Evolutionary conservation across 139 green algal species (phyloP), one percentile per base, ranked within the genome.

Genomic region (Chloropicon primus): DNA sequence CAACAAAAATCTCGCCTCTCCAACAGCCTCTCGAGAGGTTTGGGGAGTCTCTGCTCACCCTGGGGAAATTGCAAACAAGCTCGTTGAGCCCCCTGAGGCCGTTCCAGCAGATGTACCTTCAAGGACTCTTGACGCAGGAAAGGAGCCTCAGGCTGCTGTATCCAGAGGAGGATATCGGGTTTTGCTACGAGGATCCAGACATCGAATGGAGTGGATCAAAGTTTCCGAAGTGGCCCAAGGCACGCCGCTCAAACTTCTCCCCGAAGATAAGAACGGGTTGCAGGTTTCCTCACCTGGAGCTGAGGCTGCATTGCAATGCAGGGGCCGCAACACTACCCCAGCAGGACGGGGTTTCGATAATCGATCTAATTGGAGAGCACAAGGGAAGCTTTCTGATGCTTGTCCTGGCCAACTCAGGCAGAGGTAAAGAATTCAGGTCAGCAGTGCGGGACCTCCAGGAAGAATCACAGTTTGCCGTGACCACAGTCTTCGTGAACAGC

Each of bases 161-260:
- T 77, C 93, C 94, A 0, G 82, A 80, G 2, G 90, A 97, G 72
- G 94, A 98, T 84, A 82, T 98, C 1, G 94, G 94, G 0, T 96
- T 92, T 77, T 24, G 82, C 2, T 98, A 96, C 41, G 78, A 76
- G 22, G 76, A 72, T 54, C 72, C 72, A 62, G 41, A 62, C 41
- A 62, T 62, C 17, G 41, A 62, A 5, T n/a, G 5, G 10, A 17
- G 41, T 17, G 41, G 41, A 62, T 5, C 10, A 5, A 17, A 62
- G 10, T 62, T 62, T 62, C 41, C 10, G 5, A 17, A 17, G 10
- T 62, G 41, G 41, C 17, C 41, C 41, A 62, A 62, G 41, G 17
- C 41, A 17, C 41, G 41, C 10, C 41, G 41, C 10, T n/a, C 41
- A 62, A 62, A 62, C 5, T 62, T 62, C 41, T 62, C 41, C 41